Percentiles rank a stretch among this genome's conserved stretches.
phyloP scores from a whole-genome alignment of 176 grass and related monocot species.

The Musa beccarii region DNA sequence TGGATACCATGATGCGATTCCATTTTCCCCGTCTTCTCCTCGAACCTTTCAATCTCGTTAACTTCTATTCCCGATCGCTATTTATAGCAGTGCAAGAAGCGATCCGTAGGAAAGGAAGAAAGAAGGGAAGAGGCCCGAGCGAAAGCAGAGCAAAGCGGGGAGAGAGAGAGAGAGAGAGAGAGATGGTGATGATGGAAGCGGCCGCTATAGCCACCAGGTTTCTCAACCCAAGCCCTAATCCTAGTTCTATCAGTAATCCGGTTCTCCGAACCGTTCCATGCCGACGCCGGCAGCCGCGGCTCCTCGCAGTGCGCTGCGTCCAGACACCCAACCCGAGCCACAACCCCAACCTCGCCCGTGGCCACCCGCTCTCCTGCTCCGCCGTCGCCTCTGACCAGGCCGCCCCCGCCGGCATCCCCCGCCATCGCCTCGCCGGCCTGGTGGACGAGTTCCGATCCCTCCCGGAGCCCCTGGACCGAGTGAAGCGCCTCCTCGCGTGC shows the following conservation, averaged over 20 bases:
- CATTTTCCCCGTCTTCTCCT: too few relatives aligned
- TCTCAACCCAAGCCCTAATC: not conserved
- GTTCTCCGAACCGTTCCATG: not conserved
- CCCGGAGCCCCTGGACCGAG: constrained; percentile 42
- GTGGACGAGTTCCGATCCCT: constrained; percentile 58
- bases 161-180: not conserved
- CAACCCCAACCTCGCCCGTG: constrained; percentile 3
- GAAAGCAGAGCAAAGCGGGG: not conserved
- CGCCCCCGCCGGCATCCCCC: not conserved
- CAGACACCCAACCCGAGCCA: constrained; percentile 8
- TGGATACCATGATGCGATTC: too few relatives aligned
- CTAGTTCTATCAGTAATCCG: not conserved
- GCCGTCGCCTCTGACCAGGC: constrained; percentile 22
- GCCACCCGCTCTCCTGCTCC: constrained; percentile 13
- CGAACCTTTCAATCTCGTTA: too few relatives aligned
- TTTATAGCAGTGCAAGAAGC: too few relatives aligned
- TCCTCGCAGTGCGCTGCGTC: constrained; percentile 32
- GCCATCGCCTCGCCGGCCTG: constrained; percentile 36
- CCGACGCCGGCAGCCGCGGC: constrained; percentile 1
- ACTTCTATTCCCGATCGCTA: too few relatives aligned
- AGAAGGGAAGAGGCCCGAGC: too few relatives aligned
- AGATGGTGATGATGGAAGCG: not conserved
- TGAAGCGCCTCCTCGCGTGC: constrained; percentile 50
- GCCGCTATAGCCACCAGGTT: not conserved
- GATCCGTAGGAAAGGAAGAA: too few relatives aligned